phyloP scores from a whole-genome alignment of 2,329 filamentous ascomycete species.

The Coniochaeta sp. region DNA sequence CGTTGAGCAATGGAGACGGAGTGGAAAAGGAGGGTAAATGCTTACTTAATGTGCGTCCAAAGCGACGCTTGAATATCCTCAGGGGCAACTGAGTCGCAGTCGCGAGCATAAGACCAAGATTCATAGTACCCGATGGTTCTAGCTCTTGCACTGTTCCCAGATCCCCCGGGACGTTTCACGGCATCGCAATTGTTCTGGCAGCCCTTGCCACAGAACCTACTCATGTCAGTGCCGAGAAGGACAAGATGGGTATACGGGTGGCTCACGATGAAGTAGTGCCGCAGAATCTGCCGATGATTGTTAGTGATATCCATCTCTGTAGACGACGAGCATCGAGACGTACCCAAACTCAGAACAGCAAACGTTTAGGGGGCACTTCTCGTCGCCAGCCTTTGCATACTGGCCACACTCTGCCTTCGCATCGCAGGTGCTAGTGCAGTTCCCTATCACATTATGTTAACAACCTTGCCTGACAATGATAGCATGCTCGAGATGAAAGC shows the following conservation, averaged over 20 bases:
- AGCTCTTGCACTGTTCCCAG: background rate
- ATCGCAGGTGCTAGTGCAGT: constrained; percentile 22
- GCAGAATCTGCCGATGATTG: too few relatives aligned
- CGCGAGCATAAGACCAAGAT: background rate
- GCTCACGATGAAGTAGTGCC: too few relatives aligned
- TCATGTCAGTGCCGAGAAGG: background rate
- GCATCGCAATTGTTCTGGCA: background rate
- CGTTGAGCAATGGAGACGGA: too few relatives aligned
- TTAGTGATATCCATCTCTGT: background rate
- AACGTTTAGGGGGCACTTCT: constrained; percentile 21
- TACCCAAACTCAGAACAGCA: background rate
- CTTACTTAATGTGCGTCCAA: background rate
- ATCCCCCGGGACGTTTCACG: background rate
- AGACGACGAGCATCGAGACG: background rate
- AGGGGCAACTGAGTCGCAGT: background rate
- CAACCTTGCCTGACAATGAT: too few relatives aligned
- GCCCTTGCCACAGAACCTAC: background rate
- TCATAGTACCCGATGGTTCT: background rate
- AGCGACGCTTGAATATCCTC: background rate
- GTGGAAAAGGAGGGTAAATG: too few relatives aligned
- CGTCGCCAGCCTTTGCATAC: constrained; percentile 13
- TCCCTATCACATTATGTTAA: background rate
- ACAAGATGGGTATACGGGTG: background rate
- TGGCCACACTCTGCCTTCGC: constrained; percentile 27
- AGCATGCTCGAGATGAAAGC: too few relatives aligned